Evolutionary conservation across 139 green algal genomes (phyloP).

Genomic region (Ettlia oleoabundans): DNA sequence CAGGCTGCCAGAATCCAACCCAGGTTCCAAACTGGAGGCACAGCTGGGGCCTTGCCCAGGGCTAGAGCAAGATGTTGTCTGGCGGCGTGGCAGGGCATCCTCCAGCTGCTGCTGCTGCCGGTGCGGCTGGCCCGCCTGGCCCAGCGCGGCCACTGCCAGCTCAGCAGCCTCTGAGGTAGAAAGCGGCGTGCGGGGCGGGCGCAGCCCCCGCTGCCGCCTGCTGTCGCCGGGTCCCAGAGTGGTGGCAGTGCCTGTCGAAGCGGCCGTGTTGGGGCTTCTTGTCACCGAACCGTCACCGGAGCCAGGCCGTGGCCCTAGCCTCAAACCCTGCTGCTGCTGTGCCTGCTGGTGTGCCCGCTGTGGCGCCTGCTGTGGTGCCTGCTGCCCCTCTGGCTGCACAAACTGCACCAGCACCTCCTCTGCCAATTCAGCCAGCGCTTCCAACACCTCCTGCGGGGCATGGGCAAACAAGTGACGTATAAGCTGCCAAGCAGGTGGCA

Average conservation of each 20-base stretch:
- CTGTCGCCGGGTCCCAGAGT: no score
- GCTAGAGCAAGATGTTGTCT: no score
- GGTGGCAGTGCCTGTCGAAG: no score
- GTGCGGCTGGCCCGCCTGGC: neutral
- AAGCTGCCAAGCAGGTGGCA: neutral
- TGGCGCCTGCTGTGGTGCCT: neutral
- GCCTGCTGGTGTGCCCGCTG: neutral
- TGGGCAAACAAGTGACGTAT: no score
- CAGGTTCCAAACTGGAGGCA: no score
- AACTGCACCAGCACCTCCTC: slow-evolving; percentile 11
- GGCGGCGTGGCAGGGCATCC: neutral
- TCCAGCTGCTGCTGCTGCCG: neutral
- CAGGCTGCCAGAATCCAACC: no score
- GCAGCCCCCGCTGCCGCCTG: no score
- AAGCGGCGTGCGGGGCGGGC: neutral
- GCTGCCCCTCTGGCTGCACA: slow-evolving; percentile 11
- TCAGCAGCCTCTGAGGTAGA: neutral
- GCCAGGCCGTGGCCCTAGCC: neutral
- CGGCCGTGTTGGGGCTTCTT: no score
- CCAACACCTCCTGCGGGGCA: slow-evolving; percentile 32
- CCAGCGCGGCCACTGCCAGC: neutral
- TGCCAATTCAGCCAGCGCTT: slow-evolving; percentile 5
- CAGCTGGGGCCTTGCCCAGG: no score
- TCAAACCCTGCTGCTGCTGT: neutral
- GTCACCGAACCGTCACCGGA: neutral